Conservation (phyloP, 306 rosid genomes). For the Sophora flavescens region DNA sequence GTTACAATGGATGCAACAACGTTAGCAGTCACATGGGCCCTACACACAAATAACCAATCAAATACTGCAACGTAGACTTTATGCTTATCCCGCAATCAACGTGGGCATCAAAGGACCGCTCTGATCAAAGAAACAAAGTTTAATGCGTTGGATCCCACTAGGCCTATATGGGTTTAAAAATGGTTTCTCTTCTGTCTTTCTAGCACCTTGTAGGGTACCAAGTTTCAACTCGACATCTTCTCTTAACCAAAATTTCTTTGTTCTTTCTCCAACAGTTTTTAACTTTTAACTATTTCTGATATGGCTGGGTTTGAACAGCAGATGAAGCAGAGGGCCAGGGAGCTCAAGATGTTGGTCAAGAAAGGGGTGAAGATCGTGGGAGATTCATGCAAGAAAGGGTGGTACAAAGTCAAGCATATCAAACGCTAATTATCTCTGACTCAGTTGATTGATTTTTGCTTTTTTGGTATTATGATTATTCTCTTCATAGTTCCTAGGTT, state of each 20-base stretch:
- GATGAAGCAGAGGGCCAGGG: conserved; percentile 68
- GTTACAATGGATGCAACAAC: background rate
- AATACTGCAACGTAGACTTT: background rate
- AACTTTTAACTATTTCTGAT: background rate
- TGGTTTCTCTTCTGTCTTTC: background rate
- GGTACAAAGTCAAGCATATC: conserved; percentile 71
- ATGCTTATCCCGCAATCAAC: conserved; percentile 58
- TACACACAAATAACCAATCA: conserved; percentile 19
- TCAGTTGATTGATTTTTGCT: background rate
- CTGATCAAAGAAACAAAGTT: background rate
- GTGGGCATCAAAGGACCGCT: conserved; percentile 8
- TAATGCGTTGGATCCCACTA: conserved; percentile 59
- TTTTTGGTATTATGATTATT: background rate
- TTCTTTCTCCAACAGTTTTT: background rate
- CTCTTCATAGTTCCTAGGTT: background rate
- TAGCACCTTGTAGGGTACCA: background rate
- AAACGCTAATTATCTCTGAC: conserved; percentile 45
- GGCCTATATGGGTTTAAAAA: background rate
- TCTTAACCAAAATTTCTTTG: background rate
- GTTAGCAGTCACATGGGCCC: conserved; percentile 2
- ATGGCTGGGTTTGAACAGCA: conserved; percentile 73
- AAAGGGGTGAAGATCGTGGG: conserved; percentile 75
- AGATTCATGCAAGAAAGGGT: conserved; percentile 82
- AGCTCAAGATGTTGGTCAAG: conserved; percentile 57
- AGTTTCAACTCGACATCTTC: background rate